phyloP scores from a whole-genome alignment of 2,329 filamentous ascomycete genomes.

The Claviceps spartinae region DNA sequence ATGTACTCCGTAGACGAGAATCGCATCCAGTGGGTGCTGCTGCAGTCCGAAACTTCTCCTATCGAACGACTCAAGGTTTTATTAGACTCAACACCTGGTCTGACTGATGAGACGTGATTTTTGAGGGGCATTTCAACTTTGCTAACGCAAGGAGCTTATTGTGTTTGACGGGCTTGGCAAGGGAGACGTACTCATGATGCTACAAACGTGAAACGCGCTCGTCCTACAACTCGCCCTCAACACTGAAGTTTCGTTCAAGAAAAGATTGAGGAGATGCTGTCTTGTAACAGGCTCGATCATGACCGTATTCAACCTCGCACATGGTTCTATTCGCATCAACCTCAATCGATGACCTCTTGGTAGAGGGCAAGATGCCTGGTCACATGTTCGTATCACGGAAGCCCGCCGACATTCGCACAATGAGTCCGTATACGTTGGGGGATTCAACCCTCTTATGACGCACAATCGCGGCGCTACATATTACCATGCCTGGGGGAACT shows the following conservation, averaged over 20 bases:
- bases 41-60: neutral
- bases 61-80: neutral
- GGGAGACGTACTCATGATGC: too few species aligned
- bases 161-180: too few species aligned
- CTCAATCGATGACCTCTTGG: neutral
- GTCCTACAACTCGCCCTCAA: too few species aligned
- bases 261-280: too few species aligned
- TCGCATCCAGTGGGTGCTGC: neutral
- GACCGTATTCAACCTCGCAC: neutral
- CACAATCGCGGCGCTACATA: neutral
- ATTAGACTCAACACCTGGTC: neutral
- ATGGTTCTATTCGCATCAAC: neutral
- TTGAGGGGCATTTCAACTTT: too few species aligned
- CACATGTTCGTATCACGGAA: conserved; percentile 1
- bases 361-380: neutral
- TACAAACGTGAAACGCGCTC: too few species aligned
- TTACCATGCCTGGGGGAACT: neutral
- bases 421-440: neutral
- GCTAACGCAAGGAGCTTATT: too few species aligned
- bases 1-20: too few species aligned
- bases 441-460: neutral
- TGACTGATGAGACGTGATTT: neutral
- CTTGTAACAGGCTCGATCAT: too few species aligned
- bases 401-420: neutral
- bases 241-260: too few species aligned